Evolutionary conservation across 495 filamentous ascomycete genomes (phyloP).

Genomic region (Astrothelium macrocarpum): DNA sequence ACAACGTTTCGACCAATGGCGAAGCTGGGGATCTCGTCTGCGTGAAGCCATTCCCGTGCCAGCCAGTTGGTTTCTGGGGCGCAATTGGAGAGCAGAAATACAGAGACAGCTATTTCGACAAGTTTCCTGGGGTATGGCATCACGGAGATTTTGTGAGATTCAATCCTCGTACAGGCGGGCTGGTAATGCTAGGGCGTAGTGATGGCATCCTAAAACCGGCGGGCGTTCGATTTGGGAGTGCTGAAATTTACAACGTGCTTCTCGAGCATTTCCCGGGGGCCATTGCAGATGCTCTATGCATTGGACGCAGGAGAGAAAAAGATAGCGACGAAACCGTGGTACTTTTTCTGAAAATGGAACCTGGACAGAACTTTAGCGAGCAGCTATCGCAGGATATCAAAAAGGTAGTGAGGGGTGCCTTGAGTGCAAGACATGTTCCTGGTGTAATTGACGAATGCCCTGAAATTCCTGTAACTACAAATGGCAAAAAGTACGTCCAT

Average conservation of each 20-base stretch:
- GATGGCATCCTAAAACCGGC: conserved; percentile 73
- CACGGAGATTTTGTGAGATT: conserved; percentile 89
- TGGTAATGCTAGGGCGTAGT: conserved; percentile 72
- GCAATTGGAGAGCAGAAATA: conserved; percentile 62
- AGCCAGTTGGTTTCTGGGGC: conserved; percentile 84
- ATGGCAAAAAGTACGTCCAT: conserved; percentile 70
- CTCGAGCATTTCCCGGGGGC: conserved; percentile 66
- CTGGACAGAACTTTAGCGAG: conserved; percentile 39
- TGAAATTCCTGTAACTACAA: conserved; percentile 79
- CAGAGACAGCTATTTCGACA: conserved; percentile 74
- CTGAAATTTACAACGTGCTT: conserved; percentile 89
- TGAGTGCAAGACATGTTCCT: conserved; percentile 81
- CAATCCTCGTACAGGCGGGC: conserved; percentile 60
- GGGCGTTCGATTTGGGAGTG: conserved; percentile 67
- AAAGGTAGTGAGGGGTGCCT: conserved; percentile 53
- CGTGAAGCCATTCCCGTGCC: conserved; percentile 74
- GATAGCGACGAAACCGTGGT: conserved; percentile 81
- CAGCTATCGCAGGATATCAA: conserved; percentile 53
- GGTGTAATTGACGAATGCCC: conserved; percentile 65
- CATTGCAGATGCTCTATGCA: conserved; percentile 74
- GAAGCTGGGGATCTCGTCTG: conserved; percentile 89
- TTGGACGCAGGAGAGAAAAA: conserved; percentile 61
- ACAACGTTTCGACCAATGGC: conserved; percentile 45
- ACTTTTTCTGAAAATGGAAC: conserved; percentile 68
- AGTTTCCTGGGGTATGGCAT: conserved; percentile 74